Evolutionary conservation across 768 basidiomycete species (phyloP).

Genomic region (Mycena metata): DNA sequence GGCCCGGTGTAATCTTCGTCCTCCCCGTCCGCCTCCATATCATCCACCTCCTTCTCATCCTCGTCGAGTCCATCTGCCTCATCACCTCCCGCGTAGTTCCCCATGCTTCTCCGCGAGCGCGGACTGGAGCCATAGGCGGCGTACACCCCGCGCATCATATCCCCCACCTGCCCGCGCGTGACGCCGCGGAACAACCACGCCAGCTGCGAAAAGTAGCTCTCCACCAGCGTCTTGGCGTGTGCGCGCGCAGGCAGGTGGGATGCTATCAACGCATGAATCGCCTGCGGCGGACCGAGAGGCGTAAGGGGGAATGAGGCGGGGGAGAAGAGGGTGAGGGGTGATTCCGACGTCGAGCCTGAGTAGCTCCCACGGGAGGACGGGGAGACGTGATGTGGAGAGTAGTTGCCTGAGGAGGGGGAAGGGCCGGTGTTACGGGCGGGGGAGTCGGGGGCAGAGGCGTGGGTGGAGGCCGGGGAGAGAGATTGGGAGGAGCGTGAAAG

Average conservation of each 20-base stretch:
- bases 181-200: constrained; percentile 68
- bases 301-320: constrained; percentile 76
- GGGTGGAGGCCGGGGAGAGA: constrained; percentile 35
- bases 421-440: constrained; percentile 42
- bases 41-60: constrained; percentile 48
- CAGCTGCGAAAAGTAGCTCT: constrained; percentile 62
- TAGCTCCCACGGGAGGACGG: neutral
- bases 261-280: constrained; percentile 65
- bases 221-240: constrained; percentile 59
- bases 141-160: constrained; percentile 59
- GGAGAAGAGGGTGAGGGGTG: constrained; percentile 54
- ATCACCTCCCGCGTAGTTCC: constrained; percentile 19
- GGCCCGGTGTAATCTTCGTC: constrained; percentile 57
- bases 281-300: constrained; percentile 63
- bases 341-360: neutral
- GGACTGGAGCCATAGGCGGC: constrained; percentile 25
- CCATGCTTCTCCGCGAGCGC: neutral
- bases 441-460: constrained; percentile 42
- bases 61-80: constrained; percentile 38
- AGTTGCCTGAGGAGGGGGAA: constrained; percentile 15
- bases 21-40: constrained; percentile 24
- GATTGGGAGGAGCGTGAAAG: constrained; percentile 39
- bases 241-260: constrained; percentile 67
- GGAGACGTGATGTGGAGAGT: neutral
- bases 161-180: constrained; percentile 58